A percentile compares a stretch with the other conserved stretches of the same genome.
phyloP scores from a whole-genome alignment of 805 yeast species.

The Candida krabiensis region DNA sequence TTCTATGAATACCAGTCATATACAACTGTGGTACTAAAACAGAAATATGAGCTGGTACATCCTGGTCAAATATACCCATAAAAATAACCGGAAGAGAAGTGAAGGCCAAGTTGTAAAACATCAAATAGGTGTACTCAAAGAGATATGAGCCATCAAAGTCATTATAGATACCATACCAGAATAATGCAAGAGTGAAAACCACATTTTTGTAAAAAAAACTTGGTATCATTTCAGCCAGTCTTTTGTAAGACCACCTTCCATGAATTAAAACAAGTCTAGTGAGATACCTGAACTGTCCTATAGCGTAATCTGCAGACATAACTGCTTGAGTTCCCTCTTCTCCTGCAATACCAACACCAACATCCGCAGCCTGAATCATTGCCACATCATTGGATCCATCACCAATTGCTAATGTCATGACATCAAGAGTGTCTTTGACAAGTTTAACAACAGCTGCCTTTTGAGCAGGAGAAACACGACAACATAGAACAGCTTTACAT shows the following conservation, averaged over 20 bases:
- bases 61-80: slow-evolving; percentile 79
- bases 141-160: slow-evolving; percentile 79
- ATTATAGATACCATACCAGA: slow-evolving; percentile 77
- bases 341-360: slow-evolving; percentile 89
- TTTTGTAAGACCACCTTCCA: slow-evolving; percentile 85
- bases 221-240: slow-evolving; percentile 83
- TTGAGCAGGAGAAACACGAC: slow-evolving; percentile 87
- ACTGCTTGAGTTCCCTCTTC: slow-evolving; percentile 90
- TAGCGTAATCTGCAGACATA: slow-evolving; percentile 84
- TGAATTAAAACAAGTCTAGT: slow-evolving; percentile 68
- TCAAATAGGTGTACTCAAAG: slow-evolving; percentile 75
- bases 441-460: slow-evolving; percentile 80
- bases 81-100: slow-evolving; percentile 81
- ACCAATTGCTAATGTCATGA: slow-evolving; percentile 85
- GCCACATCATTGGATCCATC: slow-evolving; percentile 91
- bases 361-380: slow-evolving; percentile 86
- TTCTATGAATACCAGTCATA: slow-evolving; percentile 67
- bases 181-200: slow-evolving; percentile 68
- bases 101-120: slow-evolving; percentile 80
- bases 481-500: slow-evolving; percentile 79
- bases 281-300: slow-evolving; percentile 78
- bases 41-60: slow-evolving; percentile 68
- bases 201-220: slow-evolving; percentile 79
- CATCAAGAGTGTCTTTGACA: slow-evolving; percentile 72
- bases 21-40: slow-evolving; percentile 74